phyloP scores from a whole-genome alignment of 2,329 filamentous ascomycete genomes.

The Stagonosporopsis tanaceti region DNA sequence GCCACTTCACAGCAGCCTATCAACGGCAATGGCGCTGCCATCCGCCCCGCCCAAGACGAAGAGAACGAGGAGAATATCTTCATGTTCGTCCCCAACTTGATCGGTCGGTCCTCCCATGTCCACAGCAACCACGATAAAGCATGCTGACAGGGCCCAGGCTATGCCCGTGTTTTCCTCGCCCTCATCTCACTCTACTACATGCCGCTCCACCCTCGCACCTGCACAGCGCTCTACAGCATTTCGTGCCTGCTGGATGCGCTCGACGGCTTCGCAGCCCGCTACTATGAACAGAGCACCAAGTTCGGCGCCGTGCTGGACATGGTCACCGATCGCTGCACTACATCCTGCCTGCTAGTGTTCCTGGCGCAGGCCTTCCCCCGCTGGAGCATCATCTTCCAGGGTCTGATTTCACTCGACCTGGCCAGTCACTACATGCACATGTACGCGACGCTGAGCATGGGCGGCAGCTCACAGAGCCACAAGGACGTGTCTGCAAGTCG shows the following conservation, averaged over 20 bases:
- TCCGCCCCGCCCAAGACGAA: slow-evolving; percentile 24
- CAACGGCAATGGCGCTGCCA: slow-evolving; percentile 44
- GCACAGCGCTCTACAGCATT: slow-evolving; percentile 87
- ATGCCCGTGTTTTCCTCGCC: slow-evolving; percentile 65
- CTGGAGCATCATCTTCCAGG: slow-evolving; percentile 94
- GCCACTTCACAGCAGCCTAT: slow-evolving; percentile 36
- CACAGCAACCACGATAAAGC: background rate
- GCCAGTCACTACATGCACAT: slow-evolving; percentile 99
- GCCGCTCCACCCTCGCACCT: slow-evolving; percentile 96
- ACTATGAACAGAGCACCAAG: slow-evolving; percentile 88
- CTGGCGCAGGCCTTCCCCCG: slow-evolving; percentile 92
- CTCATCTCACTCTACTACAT: slow-evolving; percentile 97
- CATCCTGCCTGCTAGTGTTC: slow-evolving; percentile 92
- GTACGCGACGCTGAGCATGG: slow-evolving; percentile 93
- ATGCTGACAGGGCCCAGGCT: slow-evolving; percentile 50
- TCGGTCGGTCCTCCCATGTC: slow-evolving; percentile 50
- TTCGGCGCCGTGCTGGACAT: slow-evolving; percentile 98
- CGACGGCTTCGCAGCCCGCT: slow-evolving; percentile 89
- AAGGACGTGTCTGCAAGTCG: slow-evolving; percentile 91
- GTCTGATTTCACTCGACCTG: slow-evolving; percentile 88
- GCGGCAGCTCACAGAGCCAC: slow-evolving; percentile 79
- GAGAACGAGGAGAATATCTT: slow-evolving; percentile 62
- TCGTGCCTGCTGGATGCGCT: slow-evolving; percentile 95
- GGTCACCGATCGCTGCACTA: slow-evolving; percentile 98
- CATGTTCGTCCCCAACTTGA: slow-evolving; percentile 61